Evolutionary conservation across 192 early-diverging fungal species (phyloP).

Genomic region (Radiomyces spectabilis): DNA sequence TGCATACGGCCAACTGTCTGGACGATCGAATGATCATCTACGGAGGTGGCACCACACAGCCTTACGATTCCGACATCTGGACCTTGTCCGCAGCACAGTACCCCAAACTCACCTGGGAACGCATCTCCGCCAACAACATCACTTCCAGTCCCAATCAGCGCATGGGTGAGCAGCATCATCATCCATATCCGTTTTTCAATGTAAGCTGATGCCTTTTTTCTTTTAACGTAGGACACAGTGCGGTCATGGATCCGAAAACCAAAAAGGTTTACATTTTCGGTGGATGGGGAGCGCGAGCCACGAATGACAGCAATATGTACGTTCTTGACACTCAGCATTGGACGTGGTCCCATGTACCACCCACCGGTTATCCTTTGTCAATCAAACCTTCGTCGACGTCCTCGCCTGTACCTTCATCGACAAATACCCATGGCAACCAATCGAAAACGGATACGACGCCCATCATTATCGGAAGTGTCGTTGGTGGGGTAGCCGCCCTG

Average conservation of each 20-base stretch:
- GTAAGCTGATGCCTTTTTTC: too few species aligned
- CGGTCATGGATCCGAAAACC: constrained; percentile 43
- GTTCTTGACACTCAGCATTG: constrained; percentile 49
- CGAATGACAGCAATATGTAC: constrained; percentile 57
- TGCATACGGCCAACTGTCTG: constrained; percentile 61
- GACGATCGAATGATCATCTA: constrained; percentile 63
- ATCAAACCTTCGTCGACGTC: neutral
- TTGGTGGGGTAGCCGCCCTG: constrained; percentile 9
- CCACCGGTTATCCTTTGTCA: constrained; percentile 9
- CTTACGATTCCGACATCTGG: constrained; percentile 44
- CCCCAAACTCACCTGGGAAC: constrained; percentile 26
- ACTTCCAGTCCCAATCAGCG: constrained; percentile 38
- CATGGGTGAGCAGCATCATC: too few species aligned
- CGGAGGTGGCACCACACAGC: constrained; percentile 46
- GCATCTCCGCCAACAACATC: constrained; percentile 21
- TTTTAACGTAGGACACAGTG: constrained; percentile 38
- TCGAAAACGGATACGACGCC: too few species aligned
- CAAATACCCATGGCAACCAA: neutral
- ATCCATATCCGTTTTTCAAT: too few species aligned
- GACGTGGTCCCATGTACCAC: constrained; percentile 51
- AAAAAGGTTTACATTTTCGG: constrained; percentile 62
- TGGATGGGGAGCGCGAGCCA: constrained; percentile 41
- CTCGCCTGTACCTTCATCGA: neutral
- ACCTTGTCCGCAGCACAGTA: constrained; percentile 29
- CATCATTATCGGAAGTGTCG: constrained; percentile 29